Evolutionary conservation across 2,329 filamentous ascomycete genomes (phyloP).

Genomic region (Penicillium thymicola): DNA sequence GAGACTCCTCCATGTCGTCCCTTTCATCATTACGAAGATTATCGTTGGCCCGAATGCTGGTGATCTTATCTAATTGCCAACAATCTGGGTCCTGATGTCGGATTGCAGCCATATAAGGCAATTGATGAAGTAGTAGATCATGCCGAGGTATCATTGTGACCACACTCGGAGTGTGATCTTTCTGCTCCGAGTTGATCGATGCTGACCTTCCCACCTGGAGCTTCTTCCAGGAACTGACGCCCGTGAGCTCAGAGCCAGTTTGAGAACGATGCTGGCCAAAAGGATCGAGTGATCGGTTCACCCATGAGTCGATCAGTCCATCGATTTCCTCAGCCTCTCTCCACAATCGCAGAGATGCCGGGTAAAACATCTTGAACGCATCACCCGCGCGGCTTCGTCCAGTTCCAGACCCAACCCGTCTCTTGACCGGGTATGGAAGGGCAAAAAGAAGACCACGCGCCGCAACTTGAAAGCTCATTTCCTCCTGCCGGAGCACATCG

Average conservation of each 20-base stretch:
- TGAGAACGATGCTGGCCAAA: constrained; percentile 37
- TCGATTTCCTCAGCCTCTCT: constrained; percentile 77
- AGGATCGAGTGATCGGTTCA: constrained; percentile 34
- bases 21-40: constrained; percentile 47
- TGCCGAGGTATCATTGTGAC: constrained; percentile 35
- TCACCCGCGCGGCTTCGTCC: constrained; percentile 47
- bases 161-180: constrained; percentile 4
- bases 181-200: neutral
- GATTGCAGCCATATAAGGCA: constrained; percentile 80
- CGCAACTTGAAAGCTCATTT: constrained; percentile 89
- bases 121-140: constrained; percentile 65
- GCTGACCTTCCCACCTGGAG: constrained; percentile 12
- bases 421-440: constrained; percentile 80
- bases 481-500: constrained; percentile 82
- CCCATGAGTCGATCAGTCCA: constrained; percentile 54
- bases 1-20: constrained; percentile 30
- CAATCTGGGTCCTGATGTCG: constrained; percentile 38
- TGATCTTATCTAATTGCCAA: constrained; percentile 65
- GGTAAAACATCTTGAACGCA: constrained; percentile 88
- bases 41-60: constrained; percentile 50
- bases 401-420: constrained; percentile 43
- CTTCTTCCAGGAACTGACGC: constrained; percentile 40
- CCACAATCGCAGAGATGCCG: constrained; percentile 80
- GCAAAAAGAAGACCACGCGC: constrained; percentile 82
- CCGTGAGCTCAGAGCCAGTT: constrained; percentile 10